Evolutionary conservation across 192 early-diverging fungal genomes (phyloP), one percentile per base, ranked within the genome.

Genomic region (Coemansia sp.): DNA sequence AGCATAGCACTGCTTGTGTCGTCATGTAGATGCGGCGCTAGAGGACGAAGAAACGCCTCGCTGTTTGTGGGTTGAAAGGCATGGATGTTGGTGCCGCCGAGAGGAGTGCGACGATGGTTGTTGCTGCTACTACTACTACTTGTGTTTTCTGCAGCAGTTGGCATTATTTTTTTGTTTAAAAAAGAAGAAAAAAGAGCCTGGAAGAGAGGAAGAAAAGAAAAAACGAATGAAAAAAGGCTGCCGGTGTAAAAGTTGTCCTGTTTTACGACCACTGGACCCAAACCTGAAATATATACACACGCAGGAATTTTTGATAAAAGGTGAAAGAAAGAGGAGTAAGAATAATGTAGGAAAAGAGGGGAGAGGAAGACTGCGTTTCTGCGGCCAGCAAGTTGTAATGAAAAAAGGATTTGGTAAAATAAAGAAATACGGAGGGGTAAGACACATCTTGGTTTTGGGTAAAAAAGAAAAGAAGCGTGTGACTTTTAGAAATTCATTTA

Each of bases 91-190:
- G 48, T 12, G 52, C 18, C 6, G 64, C 41, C 18, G 11, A 10
- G 54, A 11, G 47, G 4, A 18, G 39, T 40, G 26, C 26, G 26
- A 26, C 26, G 26, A 26, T 26, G 26, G 26, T 26, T 26, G 3
- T 26, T 26, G 63, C 21, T 54, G 47, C 15, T 32, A 39, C 40
- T 16, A 39, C 40, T 16, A 39, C 62, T 48, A 37, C 57, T 41
- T 59, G 7, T 41, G 32, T 37, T 41, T 59, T 8, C 57, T 59
- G 57, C 36, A 11, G 54, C 8, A 18, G 54, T 36, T 36, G 54
- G 54, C 54, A 56, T 56, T 56, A 15, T 49, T 15, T n/a, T 12
- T 46, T 46, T 46, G 43, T 46, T 46, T 46, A 26, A 21, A 61
- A 9, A 42, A 21, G 15, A 61, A 61, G 40, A 18, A 36, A 55